Evolutionary conservation across 1,284 basidiomycete species (phyloP), one percentile per base, ranked within the genome.

Genomic region (Marasmius tenuissimus): DNA sequence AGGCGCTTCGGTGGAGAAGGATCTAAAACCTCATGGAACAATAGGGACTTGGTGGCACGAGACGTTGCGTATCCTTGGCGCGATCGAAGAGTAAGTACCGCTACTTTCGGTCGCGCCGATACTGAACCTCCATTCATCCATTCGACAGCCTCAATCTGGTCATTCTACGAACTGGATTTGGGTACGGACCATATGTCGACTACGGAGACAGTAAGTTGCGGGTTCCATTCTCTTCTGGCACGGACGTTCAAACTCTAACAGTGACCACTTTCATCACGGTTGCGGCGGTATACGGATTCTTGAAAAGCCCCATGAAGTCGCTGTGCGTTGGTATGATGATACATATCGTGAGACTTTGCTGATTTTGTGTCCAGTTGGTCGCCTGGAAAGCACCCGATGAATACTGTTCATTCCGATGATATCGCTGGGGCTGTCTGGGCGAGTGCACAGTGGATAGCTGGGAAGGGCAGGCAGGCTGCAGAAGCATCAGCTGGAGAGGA

Each of bases 41-140:
- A 77, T 89, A 59, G 93, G 94, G 11, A 85, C 81, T 22, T 96
- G 94, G 94, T 96, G 94, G 93, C 93, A 96, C 69, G 94, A 96
- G 78, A 86, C 89, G 1, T 75, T 93, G 47, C 84, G 94, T 38
- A 87, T 86, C 67, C 72, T 96, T 63, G 92, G 87, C 42, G 83
- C 84, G n/a, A 88, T 95, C 50, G 76, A 85, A 64, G 83, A 85
- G 88, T 92, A 71, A 61, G 45, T n/a, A n/a, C n/a, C 16, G 85
- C 76, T 11, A 10, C 56, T 12, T 33, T 65, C 62, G 61, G 35
- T 39, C 47, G 42, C 54, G 48, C 50, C 39, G 38, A 55, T 60
- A 8, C 50, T 38, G 57, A 53, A 57, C 38, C 27, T 58, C 49
- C 42, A 42, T 5, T 67, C 34, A 18, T 60, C 16, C 50, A 12